phyloP scores from a whole-genome alignment of 257 asterid species.

The Datura wrightii region DNA sequence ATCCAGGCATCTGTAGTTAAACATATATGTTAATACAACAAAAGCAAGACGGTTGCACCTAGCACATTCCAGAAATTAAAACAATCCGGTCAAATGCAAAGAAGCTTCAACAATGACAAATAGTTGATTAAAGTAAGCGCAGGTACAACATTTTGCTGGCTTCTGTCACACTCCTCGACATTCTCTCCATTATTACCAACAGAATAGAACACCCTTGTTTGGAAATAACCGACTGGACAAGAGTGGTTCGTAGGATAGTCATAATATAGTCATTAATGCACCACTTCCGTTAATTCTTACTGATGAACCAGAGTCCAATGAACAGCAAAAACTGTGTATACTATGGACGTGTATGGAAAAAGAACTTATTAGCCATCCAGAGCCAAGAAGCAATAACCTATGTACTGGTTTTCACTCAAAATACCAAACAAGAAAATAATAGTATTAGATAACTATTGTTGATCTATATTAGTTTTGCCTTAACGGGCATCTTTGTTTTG shows the following conservation, averaged over 20 bases:
- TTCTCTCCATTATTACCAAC: not conserved
- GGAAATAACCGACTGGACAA: not conserved
- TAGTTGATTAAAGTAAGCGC: not conserved
- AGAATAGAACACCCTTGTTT: not conserved
- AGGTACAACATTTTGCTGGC: not conserved
- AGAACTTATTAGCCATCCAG: not conserved
- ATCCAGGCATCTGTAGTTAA: slow-evolving; percentile 19
- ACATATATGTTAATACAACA: not conserved
- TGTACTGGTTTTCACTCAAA: not conserved
- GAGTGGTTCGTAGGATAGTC: not conserved
- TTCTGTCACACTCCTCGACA: not conserved
- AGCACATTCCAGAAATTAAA: slow-evolving; percentile 12
- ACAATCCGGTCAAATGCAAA: not conserved
- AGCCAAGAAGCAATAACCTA: not conserved
- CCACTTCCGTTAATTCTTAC: not conserved
- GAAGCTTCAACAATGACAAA: not conserved
- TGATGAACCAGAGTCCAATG: not conserved
- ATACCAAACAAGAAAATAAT: not conserved
- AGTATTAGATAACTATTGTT: not conserved
- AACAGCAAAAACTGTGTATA: not conserved
- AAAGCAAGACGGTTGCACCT: not conserved
- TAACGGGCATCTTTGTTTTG: not conserved
- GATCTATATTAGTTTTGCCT: slow-evolving; percentile 17
- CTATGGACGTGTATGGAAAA: not conserved
- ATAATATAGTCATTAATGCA: not conserved